phyloP scores from a whole-genome alignment of 2,329 filamentous ascomycete species.

The Saccharata proteae region DNA sequence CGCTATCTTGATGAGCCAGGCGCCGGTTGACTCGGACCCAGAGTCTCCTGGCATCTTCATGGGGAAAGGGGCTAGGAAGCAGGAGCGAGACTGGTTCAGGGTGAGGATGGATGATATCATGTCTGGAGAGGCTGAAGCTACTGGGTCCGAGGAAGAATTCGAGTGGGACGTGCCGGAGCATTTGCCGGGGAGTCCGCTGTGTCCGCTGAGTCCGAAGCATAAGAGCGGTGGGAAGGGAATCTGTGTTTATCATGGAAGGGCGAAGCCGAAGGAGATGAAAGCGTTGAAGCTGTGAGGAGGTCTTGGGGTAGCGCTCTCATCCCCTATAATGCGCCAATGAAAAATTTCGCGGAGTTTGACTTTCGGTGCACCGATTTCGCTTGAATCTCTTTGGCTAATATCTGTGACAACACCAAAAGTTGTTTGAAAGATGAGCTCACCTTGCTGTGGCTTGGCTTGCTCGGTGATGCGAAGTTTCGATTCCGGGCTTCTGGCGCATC shows the following conservation, averaged over 20 bases:
- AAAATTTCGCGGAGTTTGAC: too few relatives aligned
- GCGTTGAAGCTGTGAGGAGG: not conserved
- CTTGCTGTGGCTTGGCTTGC: too few relatives aligned
- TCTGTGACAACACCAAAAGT: too few relatives aligned
- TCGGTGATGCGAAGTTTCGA: too few relatives aligned
- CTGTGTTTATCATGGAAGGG: conserved; percentile 31
- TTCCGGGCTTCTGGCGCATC: too few relatives aligned
- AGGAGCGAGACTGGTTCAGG: conserved; percentile 9
- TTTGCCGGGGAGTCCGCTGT: conserved; percentile 30
- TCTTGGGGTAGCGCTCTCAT: too few relatives aligned
- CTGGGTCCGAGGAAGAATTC: conserved; percentile 19
- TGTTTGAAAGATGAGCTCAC: too few relatives aligned
- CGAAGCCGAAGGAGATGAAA: conserved; percentile 9
- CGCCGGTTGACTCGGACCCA: not conserved
- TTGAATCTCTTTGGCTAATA: too few relatives aligned
- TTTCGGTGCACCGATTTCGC: too few relatives aligned
- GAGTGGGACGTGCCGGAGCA: conserved; percentile 33
- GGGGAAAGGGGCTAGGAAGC: not conserved
- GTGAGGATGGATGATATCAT: conserved; percentile 1
- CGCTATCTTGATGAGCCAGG: conserved; percentile 21
- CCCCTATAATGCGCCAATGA: too few relatives aligned
- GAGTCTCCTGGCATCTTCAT: not conserved
- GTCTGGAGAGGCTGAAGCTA: conserved; percentile 12
- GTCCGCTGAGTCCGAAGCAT: conserved; percentile 30
- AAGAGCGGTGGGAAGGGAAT: conserved; percentile 23